phyloP scores from a whole-genome alignment of 2,329 filamentous ascomycete species.

The Aspergillus sp. region DNA sequence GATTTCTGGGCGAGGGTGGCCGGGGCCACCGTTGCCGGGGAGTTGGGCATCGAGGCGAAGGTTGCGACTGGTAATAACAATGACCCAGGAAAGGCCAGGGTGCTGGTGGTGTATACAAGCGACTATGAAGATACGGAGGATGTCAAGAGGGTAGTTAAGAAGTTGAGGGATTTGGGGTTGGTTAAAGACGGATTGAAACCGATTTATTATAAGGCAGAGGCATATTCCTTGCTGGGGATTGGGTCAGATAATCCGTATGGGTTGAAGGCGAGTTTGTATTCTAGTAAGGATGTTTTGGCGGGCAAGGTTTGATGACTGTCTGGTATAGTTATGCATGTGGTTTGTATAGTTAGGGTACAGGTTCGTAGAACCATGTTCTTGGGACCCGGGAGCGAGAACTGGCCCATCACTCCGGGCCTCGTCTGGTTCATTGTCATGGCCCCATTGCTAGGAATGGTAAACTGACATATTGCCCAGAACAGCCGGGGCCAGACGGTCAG shows the following conservation, averaged over 20 bases:
- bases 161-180: conserved; percentile 55
- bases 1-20: conserved; percentile 53
- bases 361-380: too few species aligned
- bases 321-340: background rate
- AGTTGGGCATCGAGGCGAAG: conserved; percentile 66
- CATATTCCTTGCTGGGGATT: conserved; percentile 60
- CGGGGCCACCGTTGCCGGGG: conserved; percentile 56
- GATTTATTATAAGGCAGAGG: conserved; percentile 68
- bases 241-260: conserved; percentile 53
- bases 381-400: too few species aligned
- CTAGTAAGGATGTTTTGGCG: conserved; percentile 31
- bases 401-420: too few species aligned
- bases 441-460: too few species aligned
- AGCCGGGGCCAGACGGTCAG: too few species aligned
- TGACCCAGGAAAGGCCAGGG: conserved; percentile 32
- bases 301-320: conserved; percentile 13
- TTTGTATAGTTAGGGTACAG: background rate
- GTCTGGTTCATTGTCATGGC: too few species aligned
- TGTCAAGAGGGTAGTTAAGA: conserved; percentile 57
- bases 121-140: conserved; percentile 65
- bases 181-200: conserved; percentile 35
- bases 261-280: conserved; percentile 46
- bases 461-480: too few species aligned
- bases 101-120: conserved; percentile 71
- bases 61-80: conserved; percentile 50